These are phyloP conservation scores for Dictyophora rubrovolvata DNA, from an alignment of 768 basidiomycete genomes.

Conservation along the genomic window DNA sequence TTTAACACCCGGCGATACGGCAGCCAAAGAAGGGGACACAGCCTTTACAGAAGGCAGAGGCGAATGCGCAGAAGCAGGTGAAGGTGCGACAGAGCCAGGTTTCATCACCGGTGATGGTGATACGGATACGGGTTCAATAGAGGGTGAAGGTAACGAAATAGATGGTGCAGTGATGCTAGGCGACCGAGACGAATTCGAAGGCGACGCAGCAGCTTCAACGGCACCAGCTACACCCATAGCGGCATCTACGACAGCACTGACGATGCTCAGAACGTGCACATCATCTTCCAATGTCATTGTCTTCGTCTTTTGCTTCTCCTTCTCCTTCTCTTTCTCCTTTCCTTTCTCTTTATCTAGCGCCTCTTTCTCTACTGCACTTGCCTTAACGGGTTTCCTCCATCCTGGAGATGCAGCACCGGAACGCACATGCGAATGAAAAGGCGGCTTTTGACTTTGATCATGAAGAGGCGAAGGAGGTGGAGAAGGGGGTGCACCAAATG, in stretches of 20 bases:
- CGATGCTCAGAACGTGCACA: background rate
- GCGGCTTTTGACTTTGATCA: background rate
- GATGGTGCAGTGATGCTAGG: background rate
- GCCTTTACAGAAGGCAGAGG: background rate
- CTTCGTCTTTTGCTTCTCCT: background rate
- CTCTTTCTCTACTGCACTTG: background rate
- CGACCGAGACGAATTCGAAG: background rate
- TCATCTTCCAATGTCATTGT: background rate
- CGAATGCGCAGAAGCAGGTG: background rate
- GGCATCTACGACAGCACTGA: background rate
- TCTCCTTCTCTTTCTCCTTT: background rate
- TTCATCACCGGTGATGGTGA: no score
- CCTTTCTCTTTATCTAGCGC: background rate
- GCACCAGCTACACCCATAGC: background rate
- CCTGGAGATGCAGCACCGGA: background rate
- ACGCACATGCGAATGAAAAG: background rate
- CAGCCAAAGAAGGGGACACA: background rate
- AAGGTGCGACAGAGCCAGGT: background rate
- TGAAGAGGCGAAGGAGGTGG: background rate
- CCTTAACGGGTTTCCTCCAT: background rate
- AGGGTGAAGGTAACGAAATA: background rate
- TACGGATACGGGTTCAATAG: background rate
- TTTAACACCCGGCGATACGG: background rate
- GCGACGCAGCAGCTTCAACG: background rate
- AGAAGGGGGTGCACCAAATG: background rate